Percentiles rank a stretch among this genome's conserved stretches.
Evolutionary conservation across 495 filamentous ascomycete genomes (phyloP).

Genomic region (Rostrohypoxylon terebratum): DNA sequence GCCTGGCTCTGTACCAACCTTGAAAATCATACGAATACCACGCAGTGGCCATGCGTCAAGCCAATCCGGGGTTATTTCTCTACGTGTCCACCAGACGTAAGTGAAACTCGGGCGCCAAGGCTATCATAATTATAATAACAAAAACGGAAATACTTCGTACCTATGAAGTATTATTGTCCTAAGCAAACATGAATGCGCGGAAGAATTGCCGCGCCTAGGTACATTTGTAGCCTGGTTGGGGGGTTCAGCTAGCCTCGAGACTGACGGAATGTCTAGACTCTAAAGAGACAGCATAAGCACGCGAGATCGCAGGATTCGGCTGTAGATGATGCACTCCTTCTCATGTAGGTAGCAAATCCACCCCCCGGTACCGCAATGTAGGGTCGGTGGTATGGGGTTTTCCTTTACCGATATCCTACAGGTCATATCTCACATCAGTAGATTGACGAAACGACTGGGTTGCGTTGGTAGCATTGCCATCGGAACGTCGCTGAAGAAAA

Average conservation of each 20-base stretch:
- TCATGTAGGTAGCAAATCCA: conserved; percentile 3
- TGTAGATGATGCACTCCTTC: conserved; percentile 35
- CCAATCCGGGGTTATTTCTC: conserved; percentile 30
- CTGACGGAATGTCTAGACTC: background rate
- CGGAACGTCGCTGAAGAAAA: conserved; percentile 15
- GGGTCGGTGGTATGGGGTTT: conserved; percentile 26
- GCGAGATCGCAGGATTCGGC: conserved; percentile 28
- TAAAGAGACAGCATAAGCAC: background rate
- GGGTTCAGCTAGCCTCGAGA: background rate
- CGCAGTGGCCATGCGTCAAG: conserved; percentile 10
- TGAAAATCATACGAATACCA: conserved; percentile 17
- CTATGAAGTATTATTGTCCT: background rate
- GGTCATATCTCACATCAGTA: conserved; percentile 39
- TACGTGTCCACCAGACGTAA: conserved; percentile 14
- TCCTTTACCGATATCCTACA: conserved; percentile 36
- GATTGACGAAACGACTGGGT: conserved; percentile 11
- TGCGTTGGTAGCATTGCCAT: conserved; percentile 24
- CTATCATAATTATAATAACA: conserved; percentile 26
- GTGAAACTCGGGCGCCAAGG: conserved; percentile 33
- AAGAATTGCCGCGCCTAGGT: conserved; percentile 2
- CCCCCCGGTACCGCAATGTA: background rate
- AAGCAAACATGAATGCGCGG: background rate
- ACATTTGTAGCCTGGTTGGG: too few species aligned
- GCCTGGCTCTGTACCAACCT: conserved; percentile 5
- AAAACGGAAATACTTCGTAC: conserved; percentile 11